A percentile compares a stretch with the other conserved stretches of the same genome.
phyloP scores from a whole-genome alignment of 2,329 filamentous ascomycete genomes.

The Nakataea oryzae region DNA sequence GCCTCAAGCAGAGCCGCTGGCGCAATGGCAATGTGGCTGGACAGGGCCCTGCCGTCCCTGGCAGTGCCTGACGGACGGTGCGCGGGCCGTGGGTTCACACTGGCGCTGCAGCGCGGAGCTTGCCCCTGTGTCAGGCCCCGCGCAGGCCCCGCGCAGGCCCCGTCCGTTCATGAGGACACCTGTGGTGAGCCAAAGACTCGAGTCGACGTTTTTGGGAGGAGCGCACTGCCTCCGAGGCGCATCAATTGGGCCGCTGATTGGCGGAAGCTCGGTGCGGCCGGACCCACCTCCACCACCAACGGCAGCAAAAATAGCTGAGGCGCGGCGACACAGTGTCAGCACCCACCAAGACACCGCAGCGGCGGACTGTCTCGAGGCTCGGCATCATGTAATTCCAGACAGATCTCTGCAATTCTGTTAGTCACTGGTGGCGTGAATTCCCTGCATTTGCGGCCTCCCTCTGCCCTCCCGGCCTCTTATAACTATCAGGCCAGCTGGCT shows the following conservation, averaged over 20 bases:
- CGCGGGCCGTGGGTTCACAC: too few species aligned
- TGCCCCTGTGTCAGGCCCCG: too few species aligned
- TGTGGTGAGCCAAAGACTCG: background rate
- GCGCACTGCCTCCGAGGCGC: background rate
- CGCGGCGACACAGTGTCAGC: background rate
- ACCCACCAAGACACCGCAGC: background rate
- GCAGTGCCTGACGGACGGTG: background rate
- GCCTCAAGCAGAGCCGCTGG: background rate
- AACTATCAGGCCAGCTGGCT: background rate
- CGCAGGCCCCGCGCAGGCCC: too few species aligned
- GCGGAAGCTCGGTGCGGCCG: background rate
- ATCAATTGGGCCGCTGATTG: background rate
- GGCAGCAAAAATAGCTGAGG: background rate
- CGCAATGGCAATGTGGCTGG: background rate
- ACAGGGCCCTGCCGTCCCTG: background rate
- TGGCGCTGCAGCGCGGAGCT: background rate
- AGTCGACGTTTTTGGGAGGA: background rate
- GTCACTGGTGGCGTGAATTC: background rate
- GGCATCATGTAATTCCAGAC: background rate
- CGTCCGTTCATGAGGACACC: background rate
- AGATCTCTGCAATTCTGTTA: background rate
- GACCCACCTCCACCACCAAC: background rate
- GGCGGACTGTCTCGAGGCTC: background rate
- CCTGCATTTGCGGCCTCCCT: background rate
- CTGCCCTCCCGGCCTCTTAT: background rate